These are phyloP conservation scores for Selaginella tamariscina DNA, from an alignment of 75 land plant species.

Conservation along the genomic window DNA sequence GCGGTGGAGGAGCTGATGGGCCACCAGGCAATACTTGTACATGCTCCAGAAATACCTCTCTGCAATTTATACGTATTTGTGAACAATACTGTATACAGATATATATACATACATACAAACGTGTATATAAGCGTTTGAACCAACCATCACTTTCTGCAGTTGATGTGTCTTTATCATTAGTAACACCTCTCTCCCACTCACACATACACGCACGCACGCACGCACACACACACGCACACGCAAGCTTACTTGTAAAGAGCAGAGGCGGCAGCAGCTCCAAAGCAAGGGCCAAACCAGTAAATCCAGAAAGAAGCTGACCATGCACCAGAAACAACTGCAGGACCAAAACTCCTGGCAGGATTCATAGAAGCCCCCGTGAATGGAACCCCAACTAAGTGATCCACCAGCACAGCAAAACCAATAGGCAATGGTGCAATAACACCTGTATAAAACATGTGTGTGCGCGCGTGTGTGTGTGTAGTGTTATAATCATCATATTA, in stretches of 20 bases:
- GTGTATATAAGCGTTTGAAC: too few species aligned
- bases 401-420: slow-evolving; percentile 53
- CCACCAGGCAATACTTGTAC: slow-evolving; percentile 1
- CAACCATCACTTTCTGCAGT: too few species aligned
- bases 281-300: slow-evolving; percentile 33
- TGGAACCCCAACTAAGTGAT: slow-evolving; percentile 46
- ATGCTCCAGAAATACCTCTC: neutral
- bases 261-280: slow-evolving; percentile 27
- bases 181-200: too few species aligned
- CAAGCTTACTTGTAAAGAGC: slow-evolving; percentile 28
- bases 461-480: neutral
- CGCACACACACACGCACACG: too few species aligned
- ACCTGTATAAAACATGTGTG: slow-evolving; percentile 15
- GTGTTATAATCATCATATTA: neutral
- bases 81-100: too few species aligned
- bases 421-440: slow-evolving; percentile 51
- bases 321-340: slow-evolving; percentile 40
- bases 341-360: slow-evolving; percentile 52
- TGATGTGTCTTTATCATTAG: too few species aligned
- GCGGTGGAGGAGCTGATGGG: neutral
- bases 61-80: too few species aligned
- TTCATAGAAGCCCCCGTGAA: slow-evolving; percentile 55
- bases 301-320: slow-evolving; percentile 25
- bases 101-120: too few species aligned
- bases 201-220: too few species aligned